A percentile compares a stretch with the other conserved stretches of the same genome.
phyloP scores from a whole-genome alignment of 2,329 filamentous ascomycete genomes.

The Calonectria hongkongensis region DNA sequence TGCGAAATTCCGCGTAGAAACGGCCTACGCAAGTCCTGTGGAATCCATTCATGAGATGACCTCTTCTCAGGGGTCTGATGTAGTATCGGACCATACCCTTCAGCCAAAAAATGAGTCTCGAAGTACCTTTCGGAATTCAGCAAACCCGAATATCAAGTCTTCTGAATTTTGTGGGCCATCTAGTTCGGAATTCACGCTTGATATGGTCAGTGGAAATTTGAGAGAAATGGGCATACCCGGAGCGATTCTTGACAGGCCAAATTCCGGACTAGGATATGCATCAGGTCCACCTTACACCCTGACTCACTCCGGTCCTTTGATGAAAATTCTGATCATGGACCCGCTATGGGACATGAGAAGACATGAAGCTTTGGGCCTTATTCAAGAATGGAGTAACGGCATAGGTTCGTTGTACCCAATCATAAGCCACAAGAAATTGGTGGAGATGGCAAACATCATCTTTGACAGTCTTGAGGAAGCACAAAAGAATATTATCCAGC shows the following conservation, averaged over 20 bases:
- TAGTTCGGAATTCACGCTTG: conserved; percentile 33
- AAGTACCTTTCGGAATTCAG: background rate
- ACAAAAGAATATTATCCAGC: background rate
- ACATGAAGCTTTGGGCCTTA: conserved; percentile 23
- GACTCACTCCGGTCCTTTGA: conserved; percentile 24
- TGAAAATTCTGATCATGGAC: conserved; percentile 28
- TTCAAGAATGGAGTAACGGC: conserved; percentile 28
- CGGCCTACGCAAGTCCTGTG: background rate
- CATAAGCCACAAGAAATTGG: conserved; percentile 5
- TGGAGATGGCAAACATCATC: conserved; percentile 1
- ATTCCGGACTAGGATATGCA: background rate
- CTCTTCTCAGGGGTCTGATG: background rate
- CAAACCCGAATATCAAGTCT: conserved; percentile 3
- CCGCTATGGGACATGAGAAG: conserved; percentile 30
- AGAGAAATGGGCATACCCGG: conserved; percentile 34
- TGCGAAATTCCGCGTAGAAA: background rate
- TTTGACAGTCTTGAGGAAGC: conserved; percentile 7
- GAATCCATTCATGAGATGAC: background rate
- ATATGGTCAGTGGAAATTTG: conserved; percentile 28
- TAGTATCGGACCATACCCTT: background rate
- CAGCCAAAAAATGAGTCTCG: background rate
- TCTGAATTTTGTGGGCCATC: conserved; percentile 35
- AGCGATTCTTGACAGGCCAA: conserved; percentile 30
- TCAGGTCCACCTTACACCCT: conserved; percentile 1
- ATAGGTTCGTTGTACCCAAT: conserved; percentile 28